phyloP scores from a whole-genome alignment of 805 yeast species.

The Monosporozyma solicola region DNA sequence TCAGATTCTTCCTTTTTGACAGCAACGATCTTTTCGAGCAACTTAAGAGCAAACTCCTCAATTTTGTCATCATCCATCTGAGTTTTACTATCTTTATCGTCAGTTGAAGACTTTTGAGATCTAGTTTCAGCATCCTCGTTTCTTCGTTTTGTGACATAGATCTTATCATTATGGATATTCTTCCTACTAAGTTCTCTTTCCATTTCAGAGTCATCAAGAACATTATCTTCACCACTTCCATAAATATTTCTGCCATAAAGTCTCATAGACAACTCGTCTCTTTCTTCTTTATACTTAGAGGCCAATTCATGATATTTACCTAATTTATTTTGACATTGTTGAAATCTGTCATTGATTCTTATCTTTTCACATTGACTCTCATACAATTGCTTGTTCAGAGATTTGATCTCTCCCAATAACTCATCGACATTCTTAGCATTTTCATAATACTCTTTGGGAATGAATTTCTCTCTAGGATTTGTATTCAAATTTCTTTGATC shows the following conservation, averaged over 20 bases:
- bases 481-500: background rate
- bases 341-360: constrained; percentile 27
- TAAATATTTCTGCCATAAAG: background rate
- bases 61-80: background rate
- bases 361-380: constrained; percentile 16
- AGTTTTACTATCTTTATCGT: background rate
- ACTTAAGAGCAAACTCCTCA: constrained; percentile 7
- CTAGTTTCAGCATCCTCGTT: background rate
- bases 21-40: constrained; percentile 20
- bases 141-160: constrained; percentile 20
- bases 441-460: constrained; percentile 30
- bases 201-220: background rate
- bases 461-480: constrained; percentile 14
- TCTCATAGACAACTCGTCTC: background rate
- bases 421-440: constrained; percentile 33
- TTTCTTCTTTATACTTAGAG: constrained; percentile 1
- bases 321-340: constrained; percentile 22
- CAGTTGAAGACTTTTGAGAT: background rate
- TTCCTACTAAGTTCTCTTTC: constrained; percentile 9
- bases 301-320: constrained; percentile 26
- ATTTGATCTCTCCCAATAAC: constrained; percentile 31
- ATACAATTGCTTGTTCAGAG: constrained; percentile 26
- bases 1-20: background rate
- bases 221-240: background rate
- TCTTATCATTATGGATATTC: constrained; percentile 13